Percentiles rank a stretch among this genome's conserved stretches.
Conservation (phyloP, 1,139 yeast genomes). For the Meyerozyma smithsonii region DNA sequence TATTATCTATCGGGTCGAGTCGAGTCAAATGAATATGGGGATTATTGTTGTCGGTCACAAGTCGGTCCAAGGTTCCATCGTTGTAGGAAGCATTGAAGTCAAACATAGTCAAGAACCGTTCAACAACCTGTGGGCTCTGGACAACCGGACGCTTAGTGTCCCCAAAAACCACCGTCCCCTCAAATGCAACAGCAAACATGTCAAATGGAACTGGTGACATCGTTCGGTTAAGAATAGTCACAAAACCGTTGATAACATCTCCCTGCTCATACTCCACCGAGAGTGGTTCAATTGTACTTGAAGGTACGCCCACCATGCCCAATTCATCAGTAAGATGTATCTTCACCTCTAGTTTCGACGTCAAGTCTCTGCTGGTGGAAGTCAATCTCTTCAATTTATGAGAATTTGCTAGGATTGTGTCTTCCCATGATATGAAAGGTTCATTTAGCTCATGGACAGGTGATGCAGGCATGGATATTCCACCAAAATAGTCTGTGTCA, state of each 20-base stretch:
- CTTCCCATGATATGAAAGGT: slow-evolving; percentile 20
- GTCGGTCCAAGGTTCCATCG: slow-evolving; percentile 31
- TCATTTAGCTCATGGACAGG: slow-evolving; percentile 14
- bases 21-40: slow-evolving; percentile 19
- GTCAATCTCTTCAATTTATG: slow-evolving; percentile 32
- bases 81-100: slow-evolving; percentile 42
- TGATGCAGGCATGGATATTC: slow-evolving; percentile 16
- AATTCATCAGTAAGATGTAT: slow-evolving; percentile 28
- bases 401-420: slow-evolving; percentile 32
- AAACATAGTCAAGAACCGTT: slow-evolving; percentile 31
- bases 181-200: slow-evolving; percentile 37
- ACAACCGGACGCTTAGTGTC: slow-evolving; percentile 15
- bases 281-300: slow-evolving; percentile 26
- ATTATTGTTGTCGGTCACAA: slow-evolving; percentile 23
- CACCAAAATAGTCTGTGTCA: slow-evolving; percentile 18
- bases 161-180: slow-evolving; percentile 28
- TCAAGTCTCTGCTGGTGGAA: slow-evolving; percentile 24
- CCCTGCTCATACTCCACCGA: slow-evolving; percentile 34
- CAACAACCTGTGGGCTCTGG: slow-evolving; percentile 14
- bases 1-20: slow-evolving; percentile 30
- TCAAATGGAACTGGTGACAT: slow-evolving; percentile 30
- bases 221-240: slow-evolving; percentile 30
- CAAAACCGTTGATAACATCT: slow-evolving; percentile 36
- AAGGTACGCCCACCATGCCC: slow-evolving; percentile 27
- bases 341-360: slow-evolving; percentile 24